phyloP scores from a whole-genome alignment of 495 filamentous ascomycete species.

The Staphylotrichum longicolle region DNA sequence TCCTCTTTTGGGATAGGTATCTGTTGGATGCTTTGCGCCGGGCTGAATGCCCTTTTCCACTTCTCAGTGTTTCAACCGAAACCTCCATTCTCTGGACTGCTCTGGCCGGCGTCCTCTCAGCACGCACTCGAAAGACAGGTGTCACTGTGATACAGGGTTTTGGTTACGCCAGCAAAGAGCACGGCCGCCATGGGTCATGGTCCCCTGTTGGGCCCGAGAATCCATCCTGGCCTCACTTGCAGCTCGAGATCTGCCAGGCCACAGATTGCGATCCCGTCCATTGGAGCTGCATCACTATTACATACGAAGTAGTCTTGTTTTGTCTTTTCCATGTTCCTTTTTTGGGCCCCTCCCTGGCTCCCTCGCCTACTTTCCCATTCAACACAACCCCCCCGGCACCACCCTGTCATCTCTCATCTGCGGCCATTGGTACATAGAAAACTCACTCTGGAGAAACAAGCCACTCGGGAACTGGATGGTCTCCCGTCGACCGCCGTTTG shows the following conservation, averaged over 20 bases:
- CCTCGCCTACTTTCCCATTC: neutral
- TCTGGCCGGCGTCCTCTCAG: no score
- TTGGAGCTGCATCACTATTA: no score
- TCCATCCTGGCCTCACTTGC: no score
- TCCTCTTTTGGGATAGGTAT: no score
- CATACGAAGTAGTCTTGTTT: neutral
- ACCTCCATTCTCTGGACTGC: no score
- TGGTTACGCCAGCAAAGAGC: neutral
- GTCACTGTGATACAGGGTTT: slow-evolving; percentile 7
- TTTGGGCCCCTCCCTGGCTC: slow-evolving; percentile 1
- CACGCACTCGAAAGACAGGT: neutral
- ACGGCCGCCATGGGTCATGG: neutral
- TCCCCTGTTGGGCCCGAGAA: neutral
- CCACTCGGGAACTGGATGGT: neutral
- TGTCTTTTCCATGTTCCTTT: neutral
- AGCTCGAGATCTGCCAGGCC: slow-evolving; percentile 5
- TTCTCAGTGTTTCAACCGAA: no score
- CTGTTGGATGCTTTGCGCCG: no score
- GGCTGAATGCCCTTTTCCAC: no score
- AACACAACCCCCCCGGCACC: neutral
- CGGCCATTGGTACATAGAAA: neutral
- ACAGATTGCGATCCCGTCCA: neutral
- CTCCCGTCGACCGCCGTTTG: neutral
- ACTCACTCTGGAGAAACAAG: neutral
- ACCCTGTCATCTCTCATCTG: slow-evolving; percentile 2